Percentiles rank a stretch among this genome's conserved stretches.
phyloP scores from a whole-genome alignment of 495 filamentous ascomycete genomes.

The Aspergillus sclerotiicarbonarius region DNA sequence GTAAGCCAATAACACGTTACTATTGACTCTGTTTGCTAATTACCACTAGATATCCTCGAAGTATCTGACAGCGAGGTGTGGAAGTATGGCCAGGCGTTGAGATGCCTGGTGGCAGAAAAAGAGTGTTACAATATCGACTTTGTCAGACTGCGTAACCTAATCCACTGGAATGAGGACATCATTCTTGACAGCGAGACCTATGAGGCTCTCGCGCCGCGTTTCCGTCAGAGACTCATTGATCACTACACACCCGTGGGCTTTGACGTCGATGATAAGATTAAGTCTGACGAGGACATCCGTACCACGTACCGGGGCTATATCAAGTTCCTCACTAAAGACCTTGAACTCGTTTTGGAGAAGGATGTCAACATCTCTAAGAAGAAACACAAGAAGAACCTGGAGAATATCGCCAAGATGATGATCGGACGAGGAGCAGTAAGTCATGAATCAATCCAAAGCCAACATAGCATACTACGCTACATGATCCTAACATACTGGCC shows the following conservation, averaged over 20 bases:
- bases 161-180: too few relatives aligned
- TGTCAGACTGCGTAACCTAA: too few relatives aligned
- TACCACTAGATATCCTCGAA: not conserved
- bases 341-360: not conserved
- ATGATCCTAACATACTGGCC: too few relatives aligned
- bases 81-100: not conserved
- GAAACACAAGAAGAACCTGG: not conserved
- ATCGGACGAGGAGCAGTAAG: not conserved
- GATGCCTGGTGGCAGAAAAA: not conserved
- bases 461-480: too few relatives aligned
- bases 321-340: not conserved
- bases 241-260: too few relatives aligned
- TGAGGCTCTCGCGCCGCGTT: too few relatives aligned
- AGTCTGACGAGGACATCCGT: not conserved
- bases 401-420: not conserved
- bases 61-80: not conserved
- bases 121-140: too few relatives aligned
- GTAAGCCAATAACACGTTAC: not conserved
- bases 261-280: not conserved
- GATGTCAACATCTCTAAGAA: too few relatives aligned
- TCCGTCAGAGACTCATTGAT: too few relatives aligned
- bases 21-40: not conserved
- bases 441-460: too few relatives aligned
- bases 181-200: too few relatives aligned
- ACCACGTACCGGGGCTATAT: not conserved